A percentile compares a stretch with the other conserved stretches of the same genome.
phyloP scores from a whole-genome alignment of 148 eudicot genomes.

The Euryodendron excelsum region DNA sequence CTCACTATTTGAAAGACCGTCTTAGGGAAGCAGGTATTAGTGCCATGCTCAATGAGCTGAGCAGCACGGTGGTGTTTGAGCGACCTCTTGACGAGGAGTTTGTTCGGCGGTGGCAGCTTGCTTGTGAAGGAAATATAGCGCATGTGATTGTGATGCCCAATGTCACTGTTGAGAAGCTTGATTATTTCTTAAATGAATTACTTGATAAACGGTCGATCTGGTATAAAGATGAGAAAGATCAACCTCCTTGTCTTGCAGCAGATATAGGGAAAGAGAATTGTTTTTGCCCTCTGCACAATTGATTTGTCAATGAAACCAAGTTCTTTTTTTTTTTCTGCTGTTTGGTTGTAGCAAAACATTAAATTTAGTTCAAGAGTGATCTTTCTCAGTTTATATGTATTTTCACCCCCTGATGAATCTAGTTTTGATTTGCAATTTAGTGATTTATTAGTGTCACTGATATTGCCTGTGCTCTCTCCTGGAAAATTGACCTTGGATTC shows the following conservation, averaged over 20 bases:
- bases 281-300: conserved; percentile 43
- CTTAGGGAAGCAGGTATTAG: conserved; percentile 52
- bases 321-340: background rate
- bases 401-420: background rate
- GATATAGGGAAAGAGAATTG: conserved; percentile 52
- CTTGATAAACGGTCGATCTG: conserved; percentile 42
- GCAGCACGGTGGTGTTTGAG: conserved; percentile 69
- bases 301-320: conserved; percentile 9
- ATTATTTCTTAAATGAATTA: conserved; percentile 51
- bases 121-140: conserved; percentile 60
- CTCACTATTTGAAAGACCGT: conserved; percentile 58
- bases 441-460: background rate
- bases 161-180: conserved; percentile 52
- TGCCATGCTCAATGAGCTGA: conserved; percentile 66
- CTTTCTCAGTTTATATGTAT: conserved; percentile 3
- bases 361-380: background rate
- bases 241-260: conserved; percentile 44
- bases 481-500: background rate
- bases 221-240: conserved; percentile 43
- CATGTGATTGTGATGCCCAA: conserved; percentile 67
- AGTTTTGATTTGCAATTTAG: background rate
- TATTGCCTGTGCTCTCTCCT: background rate
- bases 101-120: conserved; percentile 59
- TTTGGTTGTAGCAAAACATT: background rate
- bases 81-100: conserved; percentile 62